These are phyloP conservation scores for Neonectria faginata DNA, from an alignment of 2,329 filamentous ascomycete genomes.

Conservation along the genomic window DNA sequence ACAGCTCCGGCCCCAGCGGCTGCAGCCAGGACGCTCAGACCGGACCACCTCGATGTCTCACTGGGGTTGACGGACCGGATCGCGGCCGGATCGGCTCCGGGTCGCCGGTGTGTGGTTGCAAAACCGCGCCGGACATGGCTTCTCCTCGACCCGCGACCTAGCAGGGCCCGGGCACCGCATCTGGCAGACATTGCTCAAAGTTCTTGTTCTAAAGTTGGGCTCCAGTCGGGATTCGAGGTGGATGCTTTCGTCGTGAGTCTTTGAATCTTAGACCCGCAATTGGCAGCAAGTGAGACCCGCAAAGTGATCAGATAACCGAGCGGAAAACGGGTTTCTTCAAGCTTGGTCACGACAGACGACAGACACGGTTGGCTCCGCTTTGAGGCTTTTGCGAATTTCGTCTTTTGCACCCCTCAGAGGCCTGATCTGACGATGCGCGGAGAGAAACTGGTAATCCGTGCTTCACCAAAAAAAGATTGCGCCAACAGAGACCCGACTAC, in stretches of 20 bases:
- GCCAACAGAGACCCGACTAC: not conserved
- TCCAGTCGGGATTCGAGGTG: slow-evolving; percentile 6
- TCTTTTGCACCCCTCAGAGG: slow-evolving; percentile 19
- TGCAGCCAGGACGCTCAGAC: slow-evolving; percentile 52
- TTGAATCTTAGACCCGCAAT: slow-evolving; percentile 23
- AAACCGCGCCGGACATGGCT: slow-evolving; percentile 30
- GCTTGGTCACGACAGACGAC: not conserved
- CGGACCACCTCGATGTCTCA: slow-evolving; percentile 42
- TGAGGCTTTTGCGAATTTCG: slow-evolving; percentile 27
- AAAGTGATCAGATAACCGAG: slow-evolving; percentile 27
- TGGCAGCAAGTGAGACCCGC: slow-evolving; percentile 18
- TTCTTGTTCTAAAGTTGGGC: not conserved
- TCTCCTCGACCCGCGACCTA: slow-evolving; percentile 34
- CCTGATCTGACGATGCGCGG: slow-evolving; percentile 1
- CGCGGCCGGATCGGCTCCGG: slow-evolving; percentile 22
- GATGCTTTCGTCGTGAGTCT: slow-evolving; percentile 19
- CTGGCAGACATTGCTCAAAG: slow-evolving; percentile 29
- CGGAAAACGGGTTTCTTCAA: slow-evolving; percentile 7
- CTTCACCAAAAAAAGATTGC: not conserved
- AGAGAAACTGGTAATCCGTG: slow-evolving; percentile 24
- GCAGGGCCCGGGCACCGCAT: slow-evolving; percentile 32
- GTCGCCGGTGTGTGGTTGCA: slow-evolving; percentile 24
- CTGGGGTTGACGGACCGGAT: slow-evolving; percentile 17
- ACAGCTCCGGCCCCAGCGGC: slow-evolving; percentile 54
- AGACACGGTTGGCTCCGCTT: slow-evolving; percentile 21